Conservation (phyloP, 257 asterid genomes). For the Solanum megistacrolobum region DNA sequence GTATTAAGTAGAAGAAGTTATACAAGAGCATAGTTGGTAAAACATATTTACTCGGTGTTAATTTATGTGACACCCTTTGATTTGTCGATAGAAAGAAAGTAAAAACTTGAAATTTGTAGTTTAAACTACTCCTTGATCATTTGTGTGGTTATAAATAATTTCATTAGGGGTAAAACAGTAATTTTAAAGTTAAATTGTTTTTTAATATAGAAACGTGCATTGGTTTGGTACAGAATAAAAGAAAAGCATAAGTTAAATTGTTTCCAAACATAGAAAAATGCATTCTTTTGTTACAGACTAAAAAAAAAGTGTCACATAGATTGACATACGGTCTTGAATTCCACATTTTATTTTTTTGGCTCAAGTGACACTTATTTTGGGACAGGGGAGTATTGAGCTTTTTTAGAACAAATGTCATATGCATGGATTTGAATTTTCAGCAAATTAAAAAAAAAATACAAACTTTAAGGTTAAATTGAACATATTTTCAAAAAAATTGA, state of each 20-base stretch:
- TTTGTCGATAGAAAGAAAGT: neutral
- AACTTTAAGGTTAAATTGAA: neutral
- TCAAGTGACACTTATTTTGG: neutral
- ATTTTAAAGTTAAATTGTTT: neutral
- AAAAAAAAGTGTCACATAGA: neutral
- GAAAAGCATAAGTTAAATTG: neutral
- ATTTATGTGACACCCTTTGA: neutral
- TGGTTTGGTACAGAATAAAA: too few species aligned
- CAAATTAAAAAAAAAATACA: neutral
- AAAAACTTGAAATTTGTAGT: neutral
- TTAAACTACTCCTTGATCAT: neutral
- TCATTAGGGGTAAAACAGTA: neutral
- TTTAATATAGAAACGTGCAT: neutral
- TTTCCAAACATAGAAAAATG: neutral
- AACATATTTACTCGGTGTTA: neutral
- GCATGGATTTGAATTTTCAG: neutral
- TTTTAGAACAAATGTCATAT: neutral
- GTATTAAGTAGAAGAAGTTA: neutral
- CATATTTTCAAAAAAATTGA: neutral
- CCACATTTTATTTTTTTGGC: neutral
- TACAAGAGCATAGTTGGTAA: neutral
- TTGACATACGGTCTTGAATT: neutral
- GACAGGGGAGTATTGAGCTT: neutral
- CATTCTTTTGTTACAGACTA: neutral
- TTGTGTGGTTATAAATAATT: rapidly evolving